A percentile compares a stretch with the other conserved stretches of the same genome.
Conservation (phyloP, 352 stramenopile species). For the Globisporangium solare region DNA sequence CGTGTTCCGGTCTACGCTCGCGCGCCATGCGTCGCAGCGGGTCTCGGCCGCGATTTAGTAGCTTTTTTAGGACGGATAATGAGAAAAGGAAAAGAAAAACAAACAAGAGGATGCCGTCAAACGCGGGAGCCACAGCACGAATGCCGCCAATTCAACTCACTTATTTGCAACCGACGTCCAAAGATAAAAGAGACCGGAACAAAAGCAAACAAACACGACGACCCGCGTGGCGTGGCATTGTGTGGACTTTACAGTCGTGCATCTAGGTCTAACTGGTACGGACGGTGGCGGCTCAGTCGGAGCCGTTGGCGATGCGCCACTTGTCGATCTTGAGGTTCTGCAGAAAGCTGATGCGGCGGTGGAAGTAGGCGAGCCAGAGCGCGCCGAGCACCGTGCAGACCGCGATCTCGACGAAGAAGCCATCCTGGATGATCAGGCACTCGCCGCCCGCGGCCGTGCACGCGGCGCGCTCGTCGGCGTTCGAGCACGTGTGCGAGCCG, state of each 20-base stretch:
- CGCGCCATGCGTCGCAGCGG: constrained; percentile 17
- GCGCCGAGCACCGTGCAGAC: constrained; percentile 65
- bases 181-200: background rate
- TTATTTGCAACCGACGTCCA: too few species aligned
- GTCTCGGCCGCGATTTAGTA: constrained; percentile 15
- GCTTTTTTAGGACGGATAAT: constrained; percentile 5
- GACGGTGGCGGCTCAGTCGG: constrained; percentile 19
- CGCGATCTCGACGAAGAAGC: constrained; percentile 76
- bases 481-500: constrained; percentile 73
- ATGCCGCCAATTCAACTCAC: background rate
- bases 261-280: too few species aligned
- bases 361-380: constrained; percentile 68
- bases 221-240: too few species aligned
- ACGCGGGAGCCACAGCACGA: background rate
- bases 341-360: constrained; percentile 57
- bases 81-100: background rate
- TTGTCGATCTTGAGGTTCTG: constrained; percentile 83
- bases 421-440: constrained; percentile 74
- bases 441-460: constrained; percentile 58
- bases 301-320: constrained; percentile 54
- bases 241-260: too few species aligned
- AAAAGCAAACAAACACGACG: background rate
- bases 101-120: background rate
- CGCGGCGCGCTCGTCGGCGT: constrained; percentile 54
- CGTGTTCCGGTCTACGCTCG: constrained; percentile 58